Base-by-base conservation (phyloP, 2,329 filamentous ascomycete genomes). In the Clarireedia paspali region DNA sequence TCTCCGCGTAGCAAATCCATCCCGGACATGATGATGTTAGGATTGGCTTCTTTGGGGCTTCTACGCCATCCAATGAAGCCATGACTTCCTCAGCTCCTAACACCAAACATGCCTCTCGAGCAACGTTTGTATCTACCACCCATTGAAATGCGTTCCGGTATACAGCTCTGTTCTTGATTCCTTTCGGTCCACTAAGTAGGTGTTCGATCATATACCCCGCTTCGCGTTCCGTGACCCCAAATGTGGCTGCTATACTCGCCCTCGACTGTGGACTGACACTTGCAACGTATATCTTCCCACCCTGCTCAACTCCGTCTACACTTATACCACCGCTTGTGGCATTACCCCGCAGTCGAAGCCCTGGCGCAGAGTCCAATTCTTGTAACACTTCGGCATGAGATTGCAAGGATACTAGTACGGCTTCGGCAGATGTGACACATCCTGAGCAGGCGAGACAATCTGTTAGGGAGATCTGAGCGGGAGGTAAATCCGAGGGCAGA, bases 1-100 rank as follows among this genome's bases (percentile, higher is more conserved):
- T 97, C 71, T 99, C 94, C 26, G 92, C 92, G 68, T 99, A 99
- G 73, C 94, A 99, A 55, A 99, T 92, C 91, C 95, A 99, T 6
- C 94, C 94, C 0, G 94, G 94, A 70, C 94, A 99, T 20, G 90
- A 90, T 3, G 91, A 91, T 7, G 91, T 90, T 45, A 99, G 78
- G 30, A 92, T 83, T 0, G 89, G 88, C 59, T 75, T 75, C 23
- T 67, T 61, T 4, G 70, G 62, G 47, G 61, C 56, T 47, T 59
- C 52, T 56, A 34, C 60, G 45, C 63, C 57, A 27, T 49, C 17
- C 53, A 64, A 55, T 69, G 65, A 52, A 70, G 71, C 46, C 72
- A 83, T 73, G 7, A 88, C 84, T 69, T 94, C 89, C 39, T 89
- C 83, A 1, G 87, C 84, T 26, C 86, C 85, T 15, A 91, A 78